Conservation (phyloP, 306 rosid genomes). For the Quercus engelmannii region DNA sequence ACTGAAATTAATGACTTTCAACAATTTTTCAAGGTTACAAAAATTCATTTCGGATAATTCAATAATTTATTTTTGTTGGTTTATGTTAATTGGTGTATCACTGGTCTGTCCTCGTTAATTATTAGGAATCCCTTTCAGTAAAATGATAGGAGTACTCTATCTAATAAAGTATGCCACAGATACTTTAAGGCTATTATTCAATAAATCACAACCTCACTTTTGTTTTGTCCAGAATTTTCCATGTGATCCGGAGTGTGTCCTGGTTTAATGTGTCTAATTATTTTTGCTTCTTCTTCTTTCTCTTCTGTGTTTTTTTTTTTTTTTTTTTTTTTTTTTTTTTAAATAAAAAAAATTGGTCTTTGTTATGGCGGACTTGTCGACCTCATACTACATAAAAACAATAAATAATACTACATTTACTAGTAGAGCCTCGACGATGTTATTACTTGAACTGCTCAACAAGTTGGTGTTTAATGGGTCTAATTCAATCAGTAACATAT, state of each 20-base stretch:
- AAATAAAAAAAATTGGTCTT: too few relatives aligned
- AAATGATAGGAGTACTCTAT: background rate
- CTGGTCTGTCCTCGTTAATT: background rate
- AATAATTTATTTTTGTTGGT: background rate
- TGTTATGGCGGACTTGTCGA: fast-evolving
- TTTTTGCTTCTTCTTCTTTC: too few relatives aligned
- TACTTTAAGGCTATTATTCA: background rate
- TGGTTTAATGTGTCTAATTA: too few relatives aligned
- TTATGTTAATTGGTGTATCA: background rate
- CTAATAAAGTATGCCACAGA: background rate
- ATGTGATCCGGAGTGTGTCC: too few relatives aligned
- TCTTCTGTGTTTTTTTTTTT: too few relatives aligned
- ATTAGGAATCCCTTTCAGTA: background rate
- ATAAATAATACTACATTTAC: too few relatives aligned
- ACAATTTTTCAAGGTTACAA: background rate
- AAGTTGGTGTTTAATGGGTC: too few relatives aligned
- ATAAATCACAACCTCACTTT: background rate
- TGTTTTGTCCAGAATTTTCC: too few relatives aligned
- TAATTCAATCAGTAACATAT: too few relatives aligned
- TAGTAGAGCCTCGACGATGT: too few relatives aligned
- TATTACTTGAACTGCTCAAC: too few relatives aligned
- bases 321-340: too few relatives aligned
- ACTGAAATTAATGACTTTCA: background rate
- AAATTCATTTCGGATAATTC: background rate
- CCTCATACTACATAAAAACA: fast-evolving